Evolutionary conservation across 129 eudicot genomes (phyloP).

Genomic region (Artemisia annua): DNA sequence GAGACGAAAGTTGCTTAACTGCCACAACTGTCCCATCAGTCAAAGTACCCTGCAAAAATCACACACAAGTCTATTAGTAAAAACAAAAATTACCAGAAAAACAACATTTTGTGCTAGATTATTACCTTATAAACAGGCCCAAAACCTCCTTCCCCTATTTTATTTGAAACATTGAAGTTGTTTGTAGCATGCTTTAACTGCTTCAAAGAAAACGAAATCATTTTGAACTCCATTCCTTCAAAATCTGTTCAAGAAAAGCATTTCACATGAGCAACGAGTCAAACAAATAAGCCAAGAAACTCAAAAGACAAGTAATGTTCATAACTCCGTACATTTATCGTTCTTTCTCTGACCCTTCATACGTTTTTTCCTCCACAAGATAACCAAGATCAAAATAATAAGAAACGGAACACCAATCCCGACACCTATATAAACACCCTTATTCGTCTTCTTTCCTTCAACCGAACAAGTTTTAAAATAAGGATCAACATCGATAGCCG

Average conservation of each 20-base stretch:
- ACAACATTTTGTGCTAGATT: background rate
- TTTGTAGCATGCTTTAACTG: slow-evolving; percentile 72
- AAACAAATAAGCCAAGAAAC: slow-evolving; percentile 23
- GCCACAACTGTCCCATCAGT: slow-evolving; percentile 73
- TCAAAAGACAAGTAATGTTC: background rate
- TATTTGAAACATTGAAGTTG: slow-evolving; percentile 60
- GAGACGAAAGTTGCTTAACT: slow-evolving; percentile 79
- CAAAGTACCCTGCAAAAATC: slow-evolving; percentile 59
- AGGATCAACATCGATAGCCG: slow-evolving; percentile 82
- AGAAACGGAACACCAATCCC: slow-evolving; percentile 40
- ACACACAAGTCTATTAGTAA: slow-evolving; percentile 13
- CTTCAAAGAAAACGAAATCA: slow-evolving; percentile 57
- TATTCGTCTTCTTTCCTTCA: slow-evolving; percentile 36
- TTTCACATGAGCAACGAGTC: slow-evolving; percentile 1
- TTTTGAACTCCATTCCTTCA: slow-evolving; percentile 64
- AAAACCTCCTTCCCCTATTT: slow-evolving; percentile 89
- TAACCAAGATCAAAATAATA: slow-evolving; percentile 27
- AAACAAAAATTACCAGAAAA: slow-evolving; percentile 4
- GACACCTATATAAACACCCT: slow-evolving; percentile 43
- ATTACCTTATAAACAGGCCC: slow-evolving; percentile 82
- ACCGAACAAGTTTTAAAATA: slow-evolving; percentile 46
- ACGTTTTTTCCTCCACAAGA: slow-evolving; percentile 57
- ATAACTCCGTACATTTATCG: slow-evolving; percentile 35
- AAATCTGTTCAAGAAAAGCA: slow-evolving; percentile 46
- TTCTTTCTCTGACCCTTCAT: slow-evolving; percentile 28